Evolutionary conservation across 805 yeast species (phyloP).

Genomic region (Schwanniomyces yamadae): DNA sequence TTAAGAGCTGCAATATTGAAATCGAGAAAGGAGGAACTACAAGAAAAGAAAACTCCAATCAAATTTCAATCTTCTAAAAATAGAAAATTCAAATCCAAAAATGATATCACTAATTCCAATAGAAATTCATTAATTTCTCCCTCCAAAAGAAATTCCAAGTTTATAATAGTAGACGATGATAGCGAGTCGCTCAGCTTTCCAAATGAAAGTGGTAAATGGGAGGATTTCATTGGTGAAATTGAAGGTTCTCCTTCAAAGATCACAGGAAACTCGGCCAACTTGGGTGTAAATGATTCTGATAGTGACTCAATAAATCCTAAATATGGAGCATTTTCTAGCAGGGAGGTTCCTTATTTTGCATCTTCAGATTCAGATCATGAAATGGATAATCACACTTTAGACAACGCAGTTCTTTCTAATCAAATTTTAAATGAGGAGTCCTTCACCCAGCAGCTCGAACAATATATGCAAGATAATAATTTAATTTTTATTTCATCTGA

Average conservation of each 20-base stretch:
- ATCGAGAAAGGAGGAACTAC: slow-evolving; percentile 32
- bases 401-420: slow-evolving; percentile 13
- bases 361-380: slow-evolving; percentile 10
- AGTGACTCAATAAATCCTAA: slow-evolving; percentile 12
- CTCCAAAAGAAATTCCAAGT: slow-evolving; percentile 34
- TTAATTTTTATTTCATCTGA: slow-evolving; percentile 30
- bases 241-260: slow-evolving; percentile 21
- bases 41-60: slow-evolving; percentile 11
- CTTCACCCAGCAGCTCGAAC: slow-evolving; percentile 27
- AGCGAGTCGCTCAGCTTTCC: slow-evolving; percentile 17
- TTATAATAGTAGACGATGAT: slow-evolving; percentile 27
- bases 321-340: too few species aligned
- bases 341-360: slow-evolving; percentile 23
- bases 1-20: slow-evolving; percentile 52
- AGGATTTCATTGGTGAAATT: slow-evolving; percentile 34
- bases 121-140: slow-evolving; percentile 25
- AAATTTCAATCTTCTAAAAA: slow-evolving; percentile 7
- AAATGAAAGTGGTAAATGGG: slow-evolving; percentile 33
- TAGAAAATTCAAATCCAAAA: slow-evolving; percentile 16
- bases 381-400: slow-evolving; percentile 2
- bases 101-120: slow-evolving; percentile 1
- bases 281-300: slow-evolving; percentile 7
- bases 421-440: slow-evolving; percentile 11
- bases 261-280: slow-evolving; percentile 10
- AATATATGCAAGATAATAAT: slow-evolving; percentile 33